Conservation (phyloP, 2,329 filamentous ascomycete species). For the Cladosporium halotolerans region DNA sequence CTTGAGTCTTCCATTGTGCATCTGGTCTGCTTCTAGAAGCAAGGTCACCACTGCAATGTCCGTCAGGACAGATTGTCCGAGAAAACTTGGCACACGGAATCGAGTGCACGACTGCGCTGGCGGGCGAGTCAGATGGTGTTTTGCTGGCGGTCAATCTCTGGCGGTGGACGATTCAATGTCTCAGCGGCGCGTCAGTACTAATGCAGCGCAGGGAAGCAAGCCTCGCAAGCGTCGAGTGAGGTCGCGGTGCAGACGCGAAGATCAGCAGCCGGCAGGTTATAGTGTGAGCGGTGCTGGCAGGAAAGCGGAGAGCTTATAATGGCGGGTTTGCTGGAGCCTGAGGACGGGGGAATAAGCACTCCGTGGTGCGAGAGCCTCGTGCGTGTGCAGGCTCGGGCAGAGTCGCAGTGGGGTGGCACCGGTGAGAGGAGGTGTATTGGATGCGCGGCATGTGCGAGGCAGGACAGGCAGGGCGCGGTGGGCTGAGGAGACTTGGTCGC, state of each 20-base stretch:
- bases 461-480: no score
- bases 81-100: no score
- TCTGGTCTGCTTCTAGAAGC: conserved; percentile 4
- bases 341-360: no score
- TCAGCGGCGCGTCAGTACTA: conserved; percentile 10
- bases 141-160: conserved; percentile 8
- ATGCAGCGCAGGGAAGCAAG: conserved; percentile 3
- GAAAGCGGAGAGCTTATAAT: no score
- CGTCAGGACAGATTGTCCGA: no score
- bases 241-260: conserved; percentile 2
- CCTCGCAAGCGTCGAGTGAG: neutral
- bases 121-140: conserved; percentile 5
- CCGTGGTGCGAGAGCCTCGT: no score
- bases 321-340: no score
- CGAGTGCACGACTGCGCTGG: neutral
- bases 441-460: no score
- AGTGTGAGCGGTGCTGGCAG: neutral
- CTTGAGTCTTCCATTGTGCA: conserved; percentile 10
- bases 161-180: conserved; percentile 10
- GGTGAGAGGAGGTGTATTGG: no score
- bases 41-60: neutral
- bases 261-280: conserved; percentile 1
- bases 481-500: no score
- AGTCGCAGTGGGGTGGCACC: no score
- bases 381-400: no score